Evolutionary conservation across 345 rosid species (phyloP).

Genomic region (Pelargonium nanum): DNA sequence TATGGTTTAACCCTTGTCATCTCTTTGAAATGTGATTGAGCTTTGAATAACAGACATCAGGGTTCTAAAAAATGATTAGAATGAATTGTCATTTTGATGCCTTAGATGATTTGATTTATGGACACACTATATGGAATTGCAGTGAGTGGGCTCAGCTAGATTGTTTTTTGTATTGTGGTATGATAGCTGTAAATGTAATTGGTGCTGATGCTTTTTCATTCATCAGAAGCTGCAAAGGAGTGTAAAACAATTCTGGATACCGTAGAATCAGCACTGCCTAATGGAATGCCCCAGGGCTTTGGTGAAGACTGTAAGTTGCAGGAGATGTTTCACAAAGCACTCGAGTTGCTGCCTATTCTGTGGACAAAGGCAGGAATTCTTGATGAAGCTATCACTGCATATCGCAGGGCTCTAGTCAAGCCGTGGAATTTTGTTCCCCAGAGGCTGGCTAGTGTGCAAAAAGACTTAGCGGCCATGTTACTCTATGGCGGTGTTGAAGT

Average conservation of each 20-base stretch:
- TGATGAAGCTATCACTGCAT: constrained; percentile 59
- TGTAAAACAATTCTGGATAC: constrained; percentile 61
- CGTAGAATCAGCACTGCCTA: constrained; percentile 66
- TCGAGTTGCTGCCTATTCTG: constrained; percentile 66
- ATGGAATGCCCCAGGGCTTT: constrained; percentile 49
- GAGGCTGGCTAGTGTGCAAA: constrained; percentile 64
- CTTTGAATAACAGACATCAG: too few relatives aligned
- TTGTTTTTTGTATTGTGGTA: background rate
- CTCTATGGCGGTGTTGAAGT: constrained; percentile 76
- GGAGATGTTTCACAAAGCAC: constrained; percentile 71
- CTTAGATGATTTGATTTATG: background rate
- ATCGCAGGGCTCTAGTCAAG: constrained; percentile 58
- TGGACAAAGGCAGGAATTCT: constrained; percentile 65
- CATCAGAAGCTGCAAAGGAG: constrained; percentile 86
- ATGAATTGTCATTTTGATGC: background rate
- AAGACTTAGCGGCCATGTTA: constrained; percentile 58
- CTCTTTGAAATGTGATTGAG: background rate
- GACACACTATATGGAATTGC: background rate
- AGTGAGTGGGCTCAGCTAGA: background rate
- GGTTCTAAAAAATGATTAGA: background rate
- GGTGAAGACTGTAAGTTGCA: constrained; percentile 63
- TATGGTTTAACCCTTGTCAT: background rate
- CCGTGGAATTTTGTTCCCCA: constrained; percentile 85
- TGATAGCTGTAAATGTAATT: background rate
- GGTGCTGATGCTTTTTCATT: constrained; percentile 20